These are phyloP conservation scores for Flaveria linearis DNA, from an alignment of 129 eudicot genomes.

Conservation along the genomic window DNA sequence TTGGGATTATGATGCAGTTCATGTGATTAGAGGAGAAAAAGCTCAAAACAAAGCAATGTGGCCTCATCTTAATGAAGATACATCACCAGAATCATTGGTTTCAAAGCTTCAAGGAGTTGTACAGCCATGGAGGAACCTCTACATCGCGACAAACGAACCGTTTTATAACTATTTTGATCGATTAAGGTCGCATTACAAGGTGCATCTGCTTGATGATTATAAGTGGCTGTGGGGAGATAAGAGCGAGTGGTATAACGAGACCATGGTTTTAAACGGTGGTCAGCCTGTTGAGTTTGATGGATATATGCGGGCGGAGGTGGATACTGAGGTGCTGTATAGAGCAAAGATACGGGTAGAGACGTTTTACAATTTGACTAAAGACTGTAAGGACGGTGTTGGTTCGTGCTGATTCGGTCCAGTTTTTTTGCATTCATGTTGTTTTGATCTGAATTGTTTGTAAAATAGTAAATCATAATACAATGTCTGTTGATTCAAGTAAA, in stretches of 20 bases:
- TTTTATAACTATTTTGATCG: slow-evolving; percentile 84
- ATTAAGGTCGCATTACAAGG: slow-evolving; percentile 86
- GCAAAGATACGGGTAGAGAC: slow-evolving; percentile 90
- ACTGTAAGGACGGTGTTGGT: slow-evolving; percentile 92
- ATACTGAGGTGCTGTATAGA: slow-evolving; percentile 87
- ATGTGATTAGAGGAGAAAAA: slow-evolving; percentile 90
- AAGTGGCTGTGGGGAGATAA: slow-evolving; percentile 77
- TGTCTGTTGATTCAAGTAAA: not conserved
- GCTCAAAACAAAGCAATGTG: slow-evolving; percentile 76
- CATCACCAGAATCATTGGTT: slow-evolving; percentile 85
- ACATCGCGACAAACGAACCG: slow-evolving; percentile 87
- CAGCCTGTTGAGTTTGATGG: slow-evolving; percentile 77
- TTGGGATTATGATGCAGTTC: slow-evolving; percentile 97
- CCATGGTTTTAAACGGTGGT: slow-evolving; percentile 49
- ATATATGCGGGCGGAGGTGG: slow-evolving; percentile 92
- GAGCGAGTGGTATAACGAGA: slow-evolving; percentile 97
- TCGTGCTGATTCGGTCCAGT: slow-evolving; percentile 48
- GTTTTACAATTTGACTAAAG: slow-evolving; percentile 79
- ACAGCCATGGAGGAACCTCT: slow-evolving; percentile 88
- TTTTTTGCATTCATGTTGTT: slow-evolving; percentile 15
- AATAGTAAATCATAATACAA: slow-evolving; percentile 4
- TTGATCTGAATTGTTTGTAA: slow-evolving; percentile 20
- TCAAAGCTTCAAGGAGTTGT: slow-evolving; percentile 65
- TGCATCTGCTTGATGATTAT: slow-evolving; percentile 91
- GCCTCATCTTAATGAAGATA: slow-evolving; percentile 90